These are phyloP conservation scores for Nannochloris sp. DNA, from an alignment of 139 green algal genomes.

Conservation along the genomic window DNA sequence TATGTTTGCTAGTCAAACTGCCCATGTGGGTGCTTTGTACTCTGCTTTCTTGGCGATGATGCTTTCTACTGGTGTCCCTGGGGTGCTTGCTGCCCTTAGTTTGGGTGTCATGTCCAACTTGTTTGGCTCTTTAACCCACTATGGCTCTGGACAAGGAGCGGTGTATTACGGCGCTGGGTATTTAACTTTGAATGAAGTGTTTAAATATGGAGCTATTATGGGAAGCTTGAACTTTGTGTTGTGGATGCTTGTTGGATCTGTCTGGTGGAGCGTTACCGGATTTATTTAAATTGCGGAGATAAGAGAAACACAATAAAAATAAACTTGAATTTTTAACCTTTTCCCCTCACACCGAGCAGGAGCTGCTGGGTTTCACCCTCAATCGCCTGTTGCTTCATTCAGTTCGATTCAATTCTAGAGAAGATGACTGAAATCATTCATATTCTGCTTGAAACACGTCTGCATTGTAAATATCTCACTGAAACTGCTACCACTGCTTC, in stretches of 20 bases:
- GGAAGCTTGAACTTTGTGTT: constrained; percentile 60
- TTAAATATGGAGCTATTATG: constrained; percentile 67
- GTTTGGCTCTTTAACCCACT: constrained; percentile 96
- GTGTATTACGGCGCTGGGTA: constrained; percentile 90
- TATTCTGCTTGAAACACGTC: neutral
- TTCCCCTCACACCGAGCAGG: too few relatives aligned
- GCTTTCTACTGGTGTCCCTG: constrained; percentile 76
- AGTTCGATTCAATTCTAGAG: too few relatives aligned
- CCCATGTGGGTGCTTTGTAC: constrained; percentile 92
- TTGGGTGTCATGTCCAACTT: constrained; percentile 91
- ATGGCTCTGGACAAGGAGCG: constrained; percentile 86
- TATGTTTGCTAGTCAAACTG: constrained; percentile 92
- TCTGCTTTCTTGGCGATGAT: constrained; percentile 93
- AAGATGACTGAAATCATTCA: too few relatives aligned
- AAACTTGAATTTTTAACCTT: neutral
- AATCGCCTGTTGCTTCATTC: too few relatives aligned
- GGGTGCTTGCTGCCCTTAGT: constrained; percentile 76
- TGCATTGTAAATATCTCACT: too few relatives aligned
- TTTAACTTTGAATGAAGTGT: constrained; percentile 68
- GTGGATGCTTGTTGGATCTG: constrained; percentile 58
- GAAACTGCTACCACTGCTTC: too few relatives aligned
- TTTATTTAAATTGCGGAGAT: constrained; percentile 20
- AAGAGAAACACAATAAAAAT: neutral
- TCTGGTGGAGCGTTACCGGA: constrained; percentile 84
- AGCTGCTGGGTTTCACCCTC: too few relatives aligned